phyloP scores from a whole-genome alignment of 2,329 filamentous ascomycete genomes.

The Didymella lethalis region DNA sequence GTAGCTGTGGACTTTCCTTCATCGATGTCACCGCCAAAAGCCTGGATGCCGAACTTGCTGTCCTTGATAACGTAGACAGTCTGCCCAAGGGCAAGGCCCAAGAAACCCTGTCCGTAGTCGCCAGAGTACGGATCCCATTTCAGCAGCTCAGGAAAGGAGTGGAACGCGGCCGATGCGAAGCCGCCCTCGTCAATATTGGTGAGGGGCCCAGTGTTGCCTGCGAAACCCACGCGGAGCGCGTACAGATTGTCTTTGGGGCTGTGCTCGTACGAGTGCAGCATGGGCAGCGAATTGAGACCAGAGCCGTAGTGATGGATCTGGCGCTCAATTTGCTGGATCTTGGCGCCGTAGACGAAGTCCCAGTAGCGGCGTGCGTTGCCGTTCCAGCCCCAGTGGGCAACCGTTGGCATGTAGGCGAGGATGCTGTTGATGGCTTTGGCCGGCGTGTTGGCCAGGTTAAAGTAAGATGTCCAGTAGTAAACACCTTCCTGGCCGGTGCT shows the following conservation, averaged over 20 bases:
- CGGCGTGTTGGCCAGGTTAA: constrained; percentile 57
- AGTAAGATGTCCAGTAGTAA: constrained; percentile 66
- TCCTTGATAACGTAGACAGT: constrained; percentile 61
- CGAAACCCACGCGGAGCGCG: constrained; percentile 63
- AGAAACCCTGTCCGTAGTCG: constrained; percentile 65
- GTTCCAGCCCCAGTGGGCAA: constrained; percentile 70
- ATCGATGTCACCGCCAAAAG: constrained; percentile 58
- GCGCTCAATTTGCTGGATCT: constrained; percentile 54
- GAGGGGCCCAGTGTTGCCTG: constrained; percentile 61
- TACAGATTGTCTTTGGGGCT: constrained; percentile 57
- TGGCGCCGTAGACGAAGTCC: constrained; percentile 63
- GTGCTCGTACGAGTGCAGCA: constrained; percentile 61
- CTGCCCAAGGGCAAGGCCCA: constrained; percentile 61
- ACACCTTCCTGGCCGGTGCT: constrained; percentile 69
- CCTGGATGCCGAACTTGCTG: constrained; percentile 54
- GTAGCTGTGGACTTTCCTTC: constrained; percentile 22
- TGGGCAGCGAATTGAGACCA: constrained; percentile 63
- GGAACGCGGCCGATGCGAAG: constrained; percentile 64
- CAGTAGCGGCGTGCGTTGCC: constrained; percentile 68
- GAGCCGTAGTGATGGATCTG: constrained; percentile 70
- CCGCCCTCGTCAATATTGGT: constrained; percentile 65
- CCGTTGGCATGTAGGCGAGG: constrained; percentile 64
- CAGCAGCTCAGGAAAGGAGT: constrained; percentile 64
- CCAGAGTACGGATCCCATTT: constrained; percentile 65
- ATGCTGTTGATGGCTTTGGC: constrained; percentile 64